Conservation (phyloP, 345 rosid genomes). For the Pistacia atlantica region DNA sequence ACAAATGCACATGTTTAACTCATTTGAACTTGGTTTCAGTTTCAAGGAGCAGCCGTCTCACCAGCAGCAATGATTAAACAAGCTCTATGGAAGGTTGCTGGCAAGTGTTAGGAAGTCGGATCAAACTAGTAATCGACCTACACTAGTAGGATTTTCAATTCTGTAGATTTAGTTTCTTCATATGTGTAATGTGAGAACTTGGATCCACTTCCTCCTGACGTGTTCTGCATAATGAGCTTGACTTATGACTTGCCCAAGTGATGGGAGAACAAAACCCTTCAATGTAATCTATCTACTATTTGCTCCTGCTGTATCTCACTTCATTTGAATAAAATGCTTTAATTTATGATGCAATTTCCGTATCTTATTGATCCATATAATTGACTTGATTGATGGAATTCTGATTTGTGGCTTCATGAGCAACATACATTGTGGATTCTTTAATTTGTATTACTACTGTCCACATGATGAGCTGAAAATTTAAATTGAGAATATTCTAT, state of each 20-base stretch:
- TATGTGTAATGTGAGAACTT: neutral
- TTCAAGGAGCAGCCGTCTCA: slow-evolving; percentile 63
- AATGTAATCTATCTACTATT: neutral
- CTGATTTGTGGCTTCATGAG: neutral
- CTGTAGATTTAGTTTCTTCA: slow-evolving; percentile 11
- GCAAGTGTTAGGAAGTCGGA: slow-evolving; percentile 33
- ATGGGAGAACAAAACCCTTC: slow-evolving; percentile 7
- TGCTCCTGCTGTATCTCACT: neutral
- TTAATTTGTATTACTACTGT: neutral
- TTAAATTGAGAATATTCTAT: neutral
- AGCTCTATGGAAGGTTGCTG: slow-evolving; percentile 59
- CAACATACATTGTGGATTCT: neutral
- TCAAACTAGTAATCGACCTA: slow-evolving; percentile 3
- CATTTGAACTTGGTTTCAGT: slow-evolving; percentile 39
- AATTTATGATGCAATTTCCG: neutral
- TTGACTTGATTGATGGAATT: neutral
- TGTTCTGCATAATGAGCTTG: slow-evolving; percentile 4
- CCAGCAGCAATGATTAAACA: slow-evolving; percentile 66
- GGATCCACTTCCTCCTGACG: neutral
- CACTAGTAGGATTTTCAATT: slow-evolving; percentile 8
- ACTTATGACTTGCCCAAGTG: neutral
- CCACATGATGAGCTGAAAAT: neutral
- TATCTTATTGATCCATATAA: neutral
- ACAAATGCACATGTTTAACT: neutral
- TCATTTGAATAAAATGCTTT: neutral